Evolutionary conservation across 176 grass and related monocot genomes (phyloP).

Genomic region (Raddia distichophylla): DNA sequence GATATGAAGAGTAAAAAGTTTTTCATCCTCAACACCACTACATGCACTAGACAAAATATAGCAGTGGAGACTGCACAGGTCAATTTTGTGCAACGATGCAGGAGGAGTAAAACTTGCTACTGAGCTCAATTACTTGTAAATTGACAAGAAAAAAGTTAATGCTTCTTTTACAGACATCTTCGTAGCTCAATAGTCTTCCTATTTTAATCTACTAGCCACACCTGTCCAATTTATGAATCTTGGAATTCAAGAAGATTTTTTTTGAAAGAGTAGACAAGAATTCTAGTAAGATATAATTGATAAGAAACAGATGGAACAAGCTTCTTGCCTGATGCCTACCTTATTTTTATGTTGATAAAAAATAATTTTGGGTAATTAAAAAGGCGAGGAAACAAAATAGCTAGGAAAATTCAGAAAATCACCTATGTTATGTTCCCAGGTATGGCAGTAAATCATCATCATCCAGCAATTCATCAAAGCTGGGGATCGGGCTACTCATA

Average conservation of each 20-base stretch:
- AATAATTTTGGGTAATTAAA: conserved; percentile 1
- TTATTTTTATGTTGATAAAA: conserved; percentile 15
- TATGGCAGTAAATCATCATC: conserved; percentile 90
- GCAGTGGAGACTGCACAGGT: neutral
- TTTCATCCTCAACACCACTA: neutral
- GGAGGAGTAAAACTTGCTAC: neutral
- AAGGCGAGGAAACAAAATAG: conserved; percentile 12
- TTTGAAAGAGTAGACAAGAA: neutral
- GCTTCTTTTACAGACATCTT: neutral
- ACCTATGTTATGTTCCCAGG: conserved; percentile 73
- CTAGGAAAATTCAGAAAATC: conserved; percentile 18
- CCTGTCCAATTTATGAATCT: neutral
- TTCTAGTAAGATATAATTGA: conserved; percentile 5
- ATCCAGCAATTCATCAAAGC: conserved; percentile 68
- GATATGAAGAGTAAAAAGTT: neutral
- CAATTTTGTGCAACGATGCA: neutral
- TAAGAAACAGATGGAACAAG: neutral
- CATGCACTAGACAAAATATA: neutral
- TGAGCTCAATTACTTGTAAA: neutral
- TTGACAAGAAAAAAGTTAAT: neutral
- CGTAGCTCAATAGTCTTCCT: neutral
- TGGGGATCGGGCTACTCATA: conserved; percentile 56
- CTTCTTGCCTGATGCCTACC: neutral
- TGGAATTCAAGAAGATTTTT: neutral
- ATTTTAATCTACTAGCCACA: neutral